phyloP scores from a whole-genome alignment of 192 early-diverging fungal genomes.

The Pilaira anomala region DNA sequence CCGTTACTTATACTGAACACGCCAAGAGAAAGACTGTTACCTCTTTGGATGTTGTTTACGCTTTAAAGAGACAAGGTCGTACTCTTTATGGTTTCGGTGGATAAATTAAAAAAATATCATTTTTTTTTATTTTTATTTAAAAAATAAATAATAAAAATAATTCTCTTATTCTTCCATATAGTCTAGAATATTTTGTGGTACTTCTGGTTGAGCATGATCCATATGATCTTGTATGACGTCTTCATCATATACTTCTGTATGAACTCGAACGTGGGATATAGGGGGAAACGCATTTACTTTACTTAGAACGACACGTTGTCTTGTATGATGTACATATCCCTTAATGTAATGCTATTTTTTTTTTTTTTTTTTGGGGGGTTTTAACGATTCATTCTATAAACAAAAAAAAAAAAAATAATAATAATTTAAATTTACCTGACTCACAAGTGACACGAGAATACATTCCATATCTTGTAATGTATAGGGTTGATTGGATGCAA shows the following conservation, averaged over 20 bases:
- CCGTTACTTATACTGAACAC: constrained; percentile 98
- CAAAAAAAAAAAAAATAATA: background rate
- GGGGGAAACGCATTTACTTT: constrained; percentile 44
- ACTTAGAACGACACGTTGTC: constrained; percentile 39
- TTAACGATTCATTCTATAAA: no score
- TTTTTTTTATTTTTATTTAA: background rate
- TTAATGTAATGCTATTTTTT: constrained; percentile 42
- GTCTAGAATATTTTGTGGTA: background rate
- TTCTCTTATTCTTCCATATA: background rate
- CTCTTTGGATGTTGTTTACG: constrained; percentile 98
- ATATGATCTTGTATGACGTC: constrained; percentile 10
- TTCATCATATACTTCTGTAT: constrained; percentile 29
- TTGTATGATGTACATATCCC: constrained; percentile 47
- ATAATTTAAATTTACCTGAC: constrained; percentile 38
- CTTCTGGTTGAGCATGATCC: background rate
- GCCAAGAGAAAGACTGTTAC: constrained; percentile 99
- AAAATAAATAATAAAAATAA: background rate
- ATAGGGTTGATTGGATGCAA: constrained; percentile 25
- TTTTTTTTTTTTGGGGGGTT: no score
- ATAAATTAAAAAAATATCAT: constrained; percentile 40
- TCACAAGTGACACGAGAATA: constrained; percentile 42
- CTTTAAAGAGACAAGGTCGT: constrained; percentile 96
- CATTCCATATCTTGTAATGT: constrained; percentile 39
- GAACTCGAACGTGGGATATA: constrained; percentile 19
- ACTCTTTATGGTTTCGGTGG: constrained; percentile 78